Base-by-base conservation (phyloP, 2,329 filamentous ascomycete genomes). In the Cladorrhinum sp. region DNA sequence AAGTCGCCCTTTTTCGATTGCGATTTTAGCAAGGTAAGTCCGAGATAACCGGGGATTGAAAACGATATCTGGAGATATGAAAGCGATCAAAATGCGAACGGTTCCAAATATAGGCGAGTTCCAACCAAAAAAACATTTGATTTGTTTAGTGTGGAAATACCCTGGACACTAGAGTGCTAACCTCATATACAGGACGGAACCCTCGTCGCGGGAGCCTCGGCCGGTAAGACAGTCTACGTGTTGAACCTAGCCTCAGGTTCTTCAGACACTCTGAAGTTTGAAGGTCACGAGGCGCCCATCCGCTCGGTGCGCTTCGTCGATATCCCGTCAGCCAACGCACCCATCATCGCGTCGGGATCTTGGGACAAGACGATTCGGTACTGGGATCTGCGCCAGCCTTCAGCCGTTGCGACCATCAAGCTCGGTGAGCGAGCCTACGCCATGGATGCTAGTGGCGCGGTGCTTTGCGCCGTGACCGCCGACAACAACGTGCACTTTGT, bases 331-430 rank as follows among this genome's bases (percentile, higher is more conserved):
- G 59, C 67, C 46, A 24, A 58, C 48, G 62, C 61, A 6, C 67
- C 67, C 46, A 62, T 75, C 54, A 52, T 75, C 56, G 72, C 68
- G 30, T 69, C 73, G 7, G 74, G 72, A 12, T 84, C 81, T 2
- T 85, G 82, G 82, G 82, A 85, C 73, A 79, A 78, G 69, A 84
- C 80, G 2, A 75, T 85, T 66, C 80, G 80, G 68, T 82, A 81
- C 72, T 85, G 82, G 82, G 82, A 85, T 69, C 61, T 83, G 48
- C 79, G 82, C 56, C 76, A 79, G 68, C 72, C 71, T 10, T 59
- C 63, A 5, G 74, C 80, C 8, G 77, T 81, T 58, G 78, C 74
- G 21, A 72, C 73, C 16, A 63, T 84, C 21, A 71, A 75, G 24
- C 82, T 80, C 66, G 73, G 77, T 65, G 81, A 85, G 63, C 80